Evolutionary conservation across 2,329 filamentous ascomycete genomes (phyloP).

Genomic region (Sporothrix pseudoabietina): DNA sequence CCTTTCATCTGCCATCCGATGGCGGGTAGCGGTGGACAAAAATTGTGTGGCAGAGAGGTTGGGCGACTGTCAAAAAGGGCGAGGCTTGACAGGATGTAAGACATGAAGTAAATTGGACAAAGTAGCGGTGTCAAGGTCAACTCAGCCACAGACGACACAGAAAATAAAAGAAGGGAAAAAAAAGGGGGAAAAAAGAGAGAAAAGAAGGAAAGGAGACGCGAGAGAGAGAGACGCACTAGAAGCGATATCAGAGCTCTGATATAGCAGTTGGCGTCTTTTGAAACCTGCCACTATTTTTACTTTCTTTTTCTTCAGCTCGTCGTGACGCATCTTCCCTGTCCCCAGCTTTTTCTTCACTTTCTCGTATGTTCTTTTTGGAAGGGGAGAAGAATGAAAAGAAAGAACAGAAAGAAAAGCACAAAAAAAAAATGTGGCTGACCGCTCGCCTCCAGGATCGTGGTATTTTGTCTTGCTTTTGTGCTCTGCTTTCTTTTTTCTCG

Average conservation of each 20-base stretch:
- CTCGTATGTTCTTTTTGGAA: not conserved
- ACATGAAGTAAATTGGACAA: constrained; percentile 3
- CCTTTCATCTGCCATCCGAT: constrained; percentile 1
- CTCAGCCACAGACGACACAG: constrained; percentile 6
- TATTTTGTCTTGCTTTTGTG: not conserved
- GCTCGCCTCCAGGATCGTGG: not conserved
- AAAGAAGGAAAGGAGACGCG: not conserved
- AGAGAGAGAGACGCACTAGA: not conserved
- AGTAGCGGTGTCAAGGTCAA: constrained; percentile 14
- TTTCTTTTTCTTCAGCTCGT: not conserved
- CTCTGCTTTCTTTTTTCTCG: not conserved
- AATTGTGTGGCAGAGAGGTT: not conserved
- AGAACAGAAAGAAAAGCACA: too few relatives aligned
- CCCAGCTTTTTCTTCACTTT: not conserved
- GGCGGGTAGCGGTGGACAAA: not conserved
- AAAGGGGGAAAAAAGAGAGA: not conserved
- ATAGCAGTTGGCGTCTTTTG: constrained; percentile 6
- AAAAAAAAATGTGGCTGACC: constrained; percentile 1
- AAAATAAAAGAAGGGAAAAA: too few relatives aligned
- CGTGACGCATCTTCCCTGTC: not conserved
- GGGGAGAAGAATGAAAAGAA: not conserved
- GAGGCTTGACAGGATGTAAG: constrained; percentile 16
- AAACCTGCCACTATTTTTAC: not conserved
- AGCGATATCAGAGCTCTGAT: constrained; percentile 8
- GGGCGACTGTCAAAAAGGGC: not conserved